Base-by-base conservation (phyloP, 345 rosid genomes). In the Geranium brycei region DNA sequence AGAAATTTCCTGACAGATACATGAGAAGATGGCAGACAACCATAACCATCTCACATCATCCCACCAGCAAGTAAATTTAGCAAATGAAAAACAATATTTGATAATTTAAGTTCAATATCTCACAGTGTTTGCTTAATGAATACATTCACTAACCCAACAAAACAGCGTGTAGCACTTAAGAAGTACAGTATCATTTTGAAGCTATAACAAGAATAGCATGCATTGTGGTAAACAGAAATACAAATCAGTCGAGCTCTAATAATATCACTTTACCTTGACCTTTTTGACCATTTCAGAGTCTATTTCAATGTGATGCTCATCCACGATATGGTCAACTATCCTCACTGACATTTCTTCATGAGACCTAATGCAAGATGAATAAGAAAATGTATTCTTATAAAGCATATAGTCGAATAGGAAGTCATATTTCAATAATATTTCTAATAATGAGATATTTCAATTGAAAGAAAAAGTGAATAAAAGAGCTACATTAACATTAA, bases 331-430 rank as follows among this genome's bases (percentile, higher is more conserved):
- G 73, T 92, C 98, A 80, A 87, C 80, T 81, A 92, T 73, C 72
- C 73, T 80, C 31, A 69, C 74, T 14, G 96, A 92, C 98, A 89
- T 92, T 67, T 70, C 75, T 70, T 92, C 98, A 78, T 92, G 95
- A 69, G 85, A 80, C 98, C 98, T 89, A 75, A 64, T 18, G 64
- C 40, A 63, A 61, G 35, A 14, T 62, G 18, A 60, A 60, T 65
- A 59, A 0, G 17, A 40, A 18, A 56, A 53, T 2, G 19, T 40
- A 59, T 4, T 7, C 31, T 7, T 19, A 8, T 14, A 19, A 16
- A 47, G 14, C 53, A 47, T 47, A 47, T 0, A 47, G 11, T 47
- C 11, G 53, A 47, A 47, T 13, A 47, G 53, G 53, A 47, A 47
- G 53, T 47, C 13, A 13, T 47, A 11, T 47, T 8, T 41, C 51